Percentiles rank a stretch among this genome's conserved stretches.
phyloP scores from a whole-genome alignment of 441 rosid genomes.

The Croton laevigatus region DNA sequence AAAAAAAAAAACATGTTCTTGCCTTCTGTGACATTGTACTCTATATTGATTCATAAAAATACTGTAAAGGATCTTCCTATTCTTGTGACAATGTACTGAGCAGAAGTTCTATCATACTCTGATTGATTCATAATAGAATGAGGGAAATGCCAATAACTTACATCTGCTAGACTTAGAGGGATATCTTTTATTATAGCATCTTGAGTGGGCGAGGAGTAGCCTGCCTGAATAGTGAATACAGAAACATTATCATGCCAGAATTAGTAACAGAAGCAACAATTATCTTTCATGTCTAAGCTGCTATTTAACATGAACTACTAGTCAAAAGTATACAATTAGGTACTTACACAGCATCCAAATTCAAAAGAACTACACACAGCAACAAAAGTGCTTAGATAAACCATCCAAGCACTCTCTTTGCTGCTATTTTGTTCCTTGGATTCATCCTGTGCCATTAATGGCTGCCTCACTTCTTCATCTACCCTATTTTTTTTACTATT shows the following conservation, averaged over 20 bases:
- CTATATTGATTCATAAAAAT: not conserved
- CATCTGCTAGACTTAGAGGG: slow-evolving; percentile 68
- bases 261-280: not conserved
- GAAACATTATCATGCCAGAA: not conserved
- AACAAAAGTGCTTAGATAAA: slow-evolving; percentile 73
- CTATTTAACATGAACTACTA: not conserved
- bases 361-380: slow-evolving; percentile 87
- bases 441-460: slow-evolving; percentile 39
- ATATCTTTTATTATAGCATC: slow-evolving; percentile 67
- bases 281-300: not conserved
- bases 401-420: slow-evolving; percentile 56
- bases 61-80: not conserved
- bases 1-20: not conserved
- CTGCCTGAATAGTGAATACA: slow-evolving; percentile 55
- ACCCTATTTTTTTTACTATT: slow-evolving; percentile 2
- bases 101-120: not conserved
- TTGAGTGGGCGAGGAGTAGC: slow-evolving; percentile 88
- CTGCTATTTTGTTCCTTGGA: slow-evolving; percentile 22
- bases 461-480: slow-evolving; percentile 31
- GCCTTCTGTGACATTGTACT: not conserved
- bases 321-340: not conserved
- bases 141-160: slow-evolving; percentile 15
- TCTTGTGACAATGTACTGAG: not conserved
- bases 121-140: not conserved
- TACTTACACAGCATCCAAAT: slow-evolving; percentile 88